Conservation (phyloP, 2,329 filamentous ascomycete genomes). For the Anisogramma anomala region DNA sequence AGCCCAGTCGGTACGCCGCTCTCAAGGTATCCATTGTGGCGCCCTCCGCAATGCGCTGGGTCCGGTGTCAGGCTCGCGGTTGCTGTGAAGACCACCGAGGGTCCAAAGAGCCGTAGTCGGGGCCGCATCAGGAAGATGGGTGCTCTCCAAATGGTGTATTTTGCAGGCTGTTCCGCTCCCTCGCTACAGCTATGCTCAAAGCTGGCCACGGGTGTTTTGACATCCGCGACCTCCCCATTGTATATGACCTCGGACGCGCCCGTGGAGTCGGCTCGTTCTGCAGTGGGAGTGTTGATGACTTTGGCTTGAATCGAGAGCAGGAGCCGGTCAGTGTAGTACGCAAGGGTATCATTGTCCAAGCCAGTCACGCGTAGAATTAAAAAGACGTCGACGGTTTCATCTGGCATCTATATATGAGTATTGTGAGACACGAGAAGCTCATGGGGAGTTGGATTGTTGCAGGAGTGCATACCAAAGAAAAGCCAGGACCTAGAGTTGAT, state of each 20-base stretch:
- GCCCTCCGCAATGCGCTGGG: slow-evolving; percentile 28
- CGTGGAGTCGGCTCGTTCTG: slow-evolving; percentile 33
- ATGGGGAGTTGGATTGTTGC: slow-evolving; percentile 16
- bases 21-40: slow-evolving; percentile 52
- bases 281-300: slow-evolving; percentile 44
- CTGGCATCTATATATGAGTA: slow-evolving; percentile 46
- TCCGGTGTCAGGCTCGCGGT: slow-evolving; percentile 48
- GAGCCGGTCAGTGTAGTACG: slow-evolving; percentile 50
- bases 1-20: slow-evolving; percentile 58
- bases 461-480: slow-evolving; percentile 53
- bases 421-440: slow-evolving; percentile 25
- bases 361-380: slow-evolving; percentile 55
- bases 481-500: slow-evolving; percentile 29
- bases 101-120: slow-evolving; percentile 53
- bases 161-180: slow-evolving; percentile 16
- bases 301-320: slow-evolving; percentile 56
- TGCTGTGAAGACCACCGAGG: slow-evolving; percentile 53
- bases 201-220: slow-evolving; percentile 39
- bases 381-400: slow-evolving; percentile 61
- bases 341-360: slow-evolving; percentile 43
- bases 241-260: slow-evolving; percentile 49
- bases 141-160: slow-evolving; percentile 50
- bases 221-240: slow-evolving; percentile 38
- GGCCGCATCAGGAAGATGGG: slow-evolving; percentile 47
- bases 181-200: slow-evolving; percentile 28